Evolutionary conservation across 768 basidiomycete genomes (phyloP).

Genomic region (Scleroderma bovista): DNA sequence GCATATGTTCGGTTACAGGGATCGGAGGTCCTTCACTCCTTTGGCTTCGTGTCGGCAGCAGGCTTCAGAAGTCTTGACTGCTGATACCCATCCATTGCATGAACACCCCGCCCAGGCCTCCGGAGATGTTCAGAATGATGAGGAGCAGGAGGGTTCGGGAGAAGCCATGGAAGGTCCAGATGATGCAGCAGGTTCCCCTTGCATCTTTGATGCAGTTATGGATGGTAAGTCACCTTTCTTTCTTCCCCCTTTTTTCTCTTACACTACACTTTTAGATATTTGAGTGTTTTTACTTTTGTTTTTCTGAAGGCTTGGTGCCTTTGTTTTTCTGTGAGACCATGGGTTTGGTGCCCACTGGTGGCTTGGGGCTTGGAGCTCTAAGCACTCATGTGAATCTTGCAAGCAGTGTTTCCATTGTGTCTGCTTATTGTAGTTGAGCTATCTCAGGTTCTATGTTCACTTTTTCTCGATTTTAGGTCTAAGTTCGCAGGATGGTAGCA

Average conservation of each 20-base stretch:
- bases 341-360: background rate
- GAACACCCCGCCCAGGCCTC: too few relatives aligned
- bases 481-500: background rate
- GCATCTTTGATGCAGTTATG: too few relatives aligned
- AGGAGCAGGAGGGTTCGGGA: too few relatives aligned
- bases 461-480: background rate
- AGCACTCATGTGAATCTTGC: background rate
- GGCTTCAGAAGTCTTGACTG: too few relatives aligned
- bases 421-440: background rate
- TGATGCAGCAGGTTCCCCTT: background rate
- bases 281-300: background rate
- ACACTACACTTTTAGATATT: background rate
- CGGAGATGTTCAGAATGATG: too few relatives aligned
- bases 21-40: too few relatives aligned
- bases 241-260: too few relatives aligned
- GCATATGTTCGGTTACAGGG: too few relatives aligned
- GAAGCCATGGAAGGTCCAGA: background rate
- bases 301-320: background rate
- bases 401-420: background rate
- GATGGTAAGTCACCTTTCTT: background rate
- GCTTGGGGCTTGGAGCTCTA: background rate
- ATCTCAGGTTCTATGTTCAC: background rate
- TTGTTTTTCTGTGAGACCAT: background rate
- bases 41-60: too few relatives aligned
- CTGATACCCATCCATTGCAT: too few relatives aligned